phyloP scores from a whole-genome alignment of 495 filamentous ascomycete genomes.

The Podospora pseudopauciseta region DNA sequence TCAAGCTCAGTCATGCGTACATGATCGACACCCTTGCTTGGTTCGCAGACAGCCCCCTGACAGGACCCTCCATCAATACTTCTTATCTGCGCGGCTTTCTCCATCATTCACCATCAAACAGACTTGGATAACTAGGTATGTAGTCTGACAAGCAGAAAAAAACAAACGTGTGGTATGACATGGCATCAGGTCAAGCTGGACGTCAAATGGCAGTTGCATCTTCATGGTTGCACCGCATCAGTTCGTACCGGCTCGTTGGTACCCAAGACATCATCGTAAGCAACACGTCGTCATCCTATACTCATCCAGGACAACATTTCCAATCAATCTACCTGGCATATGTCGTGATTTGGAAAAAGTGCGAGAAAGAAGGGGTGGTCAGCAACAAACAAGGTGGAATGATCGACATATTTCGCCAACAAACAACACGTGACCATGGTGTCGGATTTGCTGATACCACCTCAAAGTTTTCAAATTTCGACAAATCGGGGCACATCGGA shows the following conservation, averaged over 20 bases:
- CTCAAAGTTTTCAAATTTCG: background rate
- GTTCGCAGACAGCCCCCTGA: background rate
- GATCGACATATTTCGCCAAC: background rate
- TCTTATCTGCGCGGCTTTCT: background rate
- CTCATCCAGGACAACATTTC: no score
- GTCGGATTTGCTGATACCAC: background rate
- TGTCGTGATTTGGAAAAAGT: background rate
- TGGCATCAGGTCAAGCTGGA: background rate
- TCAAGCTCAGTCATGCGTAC: background rate
- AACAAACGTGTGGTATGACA: background rate
- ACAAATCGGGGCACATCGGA: background rate
- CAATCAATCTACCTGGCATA: background rate
- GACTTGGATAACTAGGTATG: background rate
- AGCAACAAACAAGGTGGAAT: background rate
- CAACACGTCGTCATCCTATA: background rate
- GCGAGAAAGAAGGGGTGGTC: background rate
- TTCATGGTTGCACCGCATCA: background rate
- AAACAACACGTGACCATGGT: background rate
- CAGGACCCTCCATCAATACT: background rate
- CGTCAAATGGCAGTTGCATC: background rate
- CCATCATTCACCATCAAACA: background rate
- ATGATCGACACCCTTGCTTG: background rate
- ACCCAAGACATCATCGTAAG: background rate
- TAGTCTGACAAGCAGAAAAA: background rate
- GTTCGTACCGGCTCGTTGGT: background rate